Base-by-base conservation (phyloP, 306 rosid species). In the Fragaria iinumae region DNA sequence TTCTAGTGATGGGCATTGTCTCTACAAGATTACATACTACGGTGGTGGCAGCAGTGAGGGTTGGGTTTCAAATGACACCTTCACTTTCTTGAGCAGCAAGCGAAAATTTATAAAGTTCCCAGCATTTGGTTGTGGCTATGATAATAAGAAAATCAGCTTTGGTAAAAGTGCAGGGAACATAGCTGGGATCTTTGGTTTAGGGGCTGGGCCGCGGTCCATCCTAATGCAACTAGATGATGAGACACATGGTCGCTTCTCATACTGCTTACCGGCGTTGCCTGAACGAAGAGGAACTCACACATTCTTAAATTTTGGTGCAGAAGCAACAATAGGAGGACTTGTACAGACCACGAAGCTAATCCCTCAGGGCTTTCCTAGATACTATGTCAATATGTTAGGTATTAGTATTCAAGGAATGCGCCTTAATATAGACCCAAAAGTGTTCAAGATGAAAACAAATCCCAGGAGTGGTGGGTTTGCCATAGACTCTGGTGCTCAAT, bases 21-120 rank as follows among this genome's bases (percentile, higher is more conserved):
- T 50, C 32, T 56, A 20, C 21, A 39, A 27, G 23, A 14, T 3
- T 2, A 2, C 34, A 7, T 21, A 23, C 16, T 2, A 2, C 0
- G 20, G 25, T 14, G 38, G 69, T 23, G 36, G 69, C 27, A 57
- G 16, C 44, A 25, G 13, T 1, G 10, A 13, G 38, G 78, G 59
- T 23, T 41, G 38, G 52, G 21, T 74, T 74, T 25, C 70, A 13
- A 59, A 17, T 43, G 78, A 74, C 32, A 60, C 38, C 23, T 44
- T 60, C 29, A 60, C 69, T 11, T 59, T 60, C 69, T 25, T 52
- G 25, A 27, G 17, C 69, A 25, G 45, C 44, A 43, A 4, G 11
- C 16, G 5, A 43, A 45, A 21, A 5, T 39, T 32, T 9, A 8
- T 10, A 14, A 59, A 39, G 44, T 74, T 0, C 25, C 17, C 29